Evolutionary conservation across 2,329 filamentous ascomycete genomes (phyloP).

Genomic region (Arthrobotrys sphaeroides): DNA sequence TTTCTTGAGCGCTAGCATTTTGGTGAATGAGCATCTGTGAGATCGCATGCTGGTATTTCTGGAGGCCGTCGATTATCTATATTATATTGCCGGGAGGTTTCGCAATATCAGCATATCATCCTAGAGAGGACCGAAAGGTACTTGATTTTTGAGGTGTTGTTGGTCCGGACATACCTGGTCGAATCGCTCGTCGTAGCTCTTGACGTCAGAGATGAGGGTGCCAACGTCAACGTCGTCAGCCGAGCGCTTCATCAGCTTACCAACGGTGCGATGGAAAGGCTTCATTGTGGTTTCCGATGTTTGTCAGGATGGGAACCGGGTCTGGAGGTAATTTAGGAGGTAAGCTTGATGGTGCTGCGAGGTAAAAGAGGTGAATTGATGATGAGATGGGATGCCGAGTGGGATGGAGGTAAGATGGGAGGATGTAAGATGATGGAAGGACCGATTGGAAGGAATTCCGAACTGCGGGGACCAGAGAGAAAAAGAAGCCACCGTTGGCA

Average conservation of each 20-base stretch:
- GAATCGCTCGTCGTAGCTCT: constrained; percentile 46
- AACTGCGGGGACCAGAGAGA: constrained; percentile 19
- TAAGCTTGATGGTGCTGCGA: neutral
- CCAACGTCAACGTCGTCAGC: constrained; percentile 50
- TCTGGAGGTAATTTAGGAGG: neutral
- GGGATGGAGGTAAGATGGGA: neutral
- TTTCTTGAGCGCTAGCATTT: constrained; percentile 27
- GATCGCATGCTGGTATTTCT: constrained; percentile 40
- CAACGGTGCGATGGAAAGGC: constrained; percentile 34
- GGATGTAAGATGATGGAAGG: constrained; percentile 5
- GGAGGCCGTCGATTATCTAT: constrained; percentile 39
- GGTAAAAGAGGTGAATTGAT: neutral
- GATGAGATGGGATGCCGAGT: neutral
- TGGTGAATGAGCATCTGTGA: constrained; percentile 46
- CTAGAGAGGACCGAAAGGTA: neutral
- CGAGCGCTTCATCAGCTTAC: constrained; percentile 50
- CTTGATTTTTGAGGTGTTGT: neutral
- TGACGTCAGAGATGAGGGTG: constrained; percentile 49
- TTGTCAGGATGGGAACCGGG: too few species aligned
- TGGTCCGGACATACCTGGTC: constrained; percentile 23
- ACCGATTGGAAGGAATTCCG: constrained; percentile 13
- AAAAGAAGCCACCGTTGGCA: constrained; percentile 43
- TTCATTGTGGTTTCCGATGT: constrained; percentile 31
- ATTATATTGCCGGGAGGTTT: neutral
- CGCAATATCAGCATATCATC: neutral